These are phyloP conservation scores for Termitomyces sp. DNA, from an alignment of 1,284 basidiomycete species.

Conservation along the genomic window DNA sequence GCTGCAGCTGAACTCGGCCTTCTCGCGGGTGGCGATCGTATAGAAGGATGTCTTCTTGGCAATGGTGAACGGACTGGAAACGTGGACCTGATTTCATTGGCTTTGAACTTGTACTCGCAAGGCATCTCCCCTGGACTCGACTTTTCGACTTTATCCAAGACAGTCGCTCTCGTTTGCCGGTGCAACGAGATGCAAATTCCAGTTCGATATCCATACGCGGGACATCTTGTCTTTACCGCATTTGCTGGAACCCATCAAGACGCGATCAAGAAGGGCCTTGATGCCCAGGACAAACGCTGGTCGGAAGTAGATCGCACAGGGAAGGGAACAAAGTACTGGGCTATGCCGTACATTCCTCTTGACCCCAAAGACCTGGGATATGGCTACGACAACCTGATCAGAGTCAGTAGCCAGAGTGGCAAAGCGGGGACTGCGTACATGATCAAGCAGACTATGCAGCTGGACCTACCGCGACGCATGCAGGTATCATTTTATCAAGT, in stretches of 20 bases:
- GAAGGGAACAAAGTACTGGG: conserved; percentile 59
- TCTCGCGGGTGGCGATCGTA: conserved; percentile 82
- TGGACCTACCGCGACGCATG: conserved; percentile 86
- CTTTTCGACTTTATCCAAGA: conserved; percentile 76
- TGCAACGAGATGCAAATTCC: conserved; percentile 88
- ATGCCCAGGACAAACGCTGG: conserved; percentile 57
- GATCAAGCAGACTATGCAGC: conserved; percentile 74
- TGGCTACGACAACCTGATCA: conserved; percentile 89
- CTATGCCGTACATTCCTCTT: conserved; percentile 86
- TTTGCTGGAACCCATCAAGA: conserved; percentile 92
- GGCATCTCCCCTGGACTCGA: conserved; percentile 79
- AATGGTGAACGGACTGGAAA: conserved; percentile 93
- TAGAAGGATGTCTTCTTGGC: conserved; percentile 88
- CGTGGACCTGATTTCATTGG: conserved; percentile 87
- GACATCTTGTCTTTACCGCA: conserved; percentile 88
- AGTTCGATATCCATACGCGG: conserved; percentile 85
- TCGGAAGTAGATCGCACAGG: conserved; percentile 42
- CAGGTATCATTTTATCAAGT: conserved; percentile 85
- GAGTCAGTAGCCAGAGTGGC: conserved; percentile 89
- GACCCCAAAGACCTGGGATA: conserved; percentile 87
- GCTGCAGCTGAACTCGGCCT: conserved; percentile 84
- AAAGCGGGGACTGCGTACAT: conserved; percentile 87
- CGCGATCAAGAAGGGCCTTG: conserved; percentile 92
- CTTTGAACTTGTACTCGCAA: conserved; percentile 86
- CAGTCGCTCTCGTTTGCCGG: conserved; percentile 79